A percentile compares a stretch with the other conserved stretches of the same genome.
Evolutionary conservation across 2,329 filamentous ascomycete genomes (phyloP).

Genomic region (Exophiala oligosperma): DNA sequence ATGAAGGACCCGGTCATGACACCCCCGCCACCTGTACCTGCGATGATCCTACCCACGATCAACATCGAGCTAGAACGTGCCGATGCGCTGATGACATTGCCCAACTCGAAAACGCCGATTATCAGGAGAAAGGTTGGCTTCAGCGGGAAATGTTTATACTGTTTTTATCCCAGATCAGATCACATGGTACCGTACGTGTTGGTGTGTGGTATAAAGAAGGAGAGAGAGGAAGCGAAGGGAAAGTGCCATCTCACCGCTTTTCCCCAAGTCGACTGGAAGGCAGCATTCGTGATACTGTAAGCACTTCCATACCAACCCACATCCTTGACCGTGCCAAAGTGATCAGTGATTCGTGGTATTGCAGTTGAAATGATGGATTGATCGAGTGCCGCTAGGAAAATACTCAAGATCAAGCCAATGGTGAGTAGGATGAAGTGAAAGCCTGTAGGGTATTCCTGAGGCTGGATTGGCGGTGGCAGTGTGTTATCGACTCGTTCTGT

Average conservation of each 20-base stretch:
- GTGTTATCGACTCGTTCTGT: too few species aligned
- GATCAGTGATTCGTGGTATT: slow-evolving; percentile 34
- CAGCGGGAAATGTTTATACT: slow-evolving; percentile 17
- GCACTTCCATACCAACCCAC: slow-evolving; percentile 41
- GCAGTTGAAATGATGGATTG: slow-evolving; percentile 33
- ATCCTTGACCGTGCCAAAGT: slow-evolving; percentile 38
- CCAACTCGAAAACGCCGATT: slow-evolving; percentile 33
- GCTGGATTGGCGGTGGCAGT: too few species aligned
- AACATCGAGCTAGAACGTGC: slow-evolving; percentile 33
- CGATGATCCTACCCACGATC: slow-evolving; percentile 33
- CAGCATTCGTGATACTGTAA: slow-evolving; percentile 49
- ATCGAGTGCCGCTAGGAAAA: slow-evolving; percentile 31
- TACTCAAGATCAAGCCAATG: slow-evolving; percentile 14
- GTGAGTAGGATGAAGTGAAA: slow-evolving; percentile 13
- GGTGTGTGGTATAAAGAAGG: too few species aligned
- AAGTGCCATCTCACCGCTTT: slow-evolving; percentile 47
- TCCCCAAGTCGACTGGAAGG: slow-evolving; percentile 54
- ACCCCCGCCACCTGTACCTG: slow-evolving; percentile 31
- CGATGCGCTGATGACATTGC: slow-evolving; percentile 32
- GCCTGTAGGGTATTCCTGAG: slow-evolving; percentile 10
- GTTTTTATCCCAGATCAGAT: slow-evolving; percentile 3
- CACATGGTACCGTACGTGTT: not conserved
- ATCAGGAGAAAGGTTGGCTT: slow-evolving; percentile 33
- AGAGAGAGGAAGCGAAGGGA: too few species aligned
- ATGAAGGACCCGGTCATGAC: slow-evolving; percentile 33